Evolutionary conservation across 371 early-diverging fungal species (phyloP), one percentile per base, ranked within the genome.

Genomic region (Thermomucor indicae-seudaticae): DNA sequence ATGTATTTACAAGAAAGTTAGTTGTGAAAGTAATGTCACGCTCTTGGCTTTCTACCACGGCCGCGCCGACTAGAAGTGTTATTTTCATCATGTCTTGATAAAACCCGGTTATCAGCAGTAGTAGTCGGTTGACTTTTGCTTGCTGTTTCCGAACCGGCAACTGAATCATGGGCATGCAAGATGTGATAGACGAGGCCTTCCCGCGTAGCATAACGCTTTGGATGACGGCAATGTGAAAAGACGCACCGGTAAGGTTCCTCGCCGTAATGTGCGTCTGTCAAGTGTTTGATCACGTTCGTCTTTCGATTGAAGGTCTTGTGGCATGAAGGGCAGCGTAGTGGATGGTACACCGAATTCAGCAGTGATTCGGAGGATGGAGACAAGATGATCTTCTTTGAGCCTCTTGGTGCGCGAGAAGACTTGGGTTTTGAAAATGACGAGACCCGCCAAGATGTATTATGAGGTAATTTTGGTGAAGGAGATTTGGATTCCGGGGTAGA

Each of bases 151-250:
- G 37, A 37, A 19, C 37, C 19, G 37, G 16, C 14, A 37, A 35
- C 14, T 3, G 47, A 20, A 24, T 42, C 28, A 55, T 76, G 76
- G 3, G 55, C 60, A 24, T 64, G 65, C 30, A 65, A 49, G 19
- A 72, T 72, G 53, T 78, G 78, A 53, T 72, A 74, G 14, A 73
- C 61, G 7, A 78, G 54, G 4, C 72, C 75, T 53, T 72, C 74
- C 5, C 72, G 54, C 14, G 75, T 72, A 4, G 72, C 66, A 53
- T 72, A 74, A 8, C 57, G 47, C 53, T 60, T 60, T n/a, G 72
- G 69, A 47, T 78, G 73, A 11, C 30, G 46, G 31, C 75, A 72
- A 8, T 59, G 37, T 1, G 58, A 51, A 52, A 65, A 67, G n/a
- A 72, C 54, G 51, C 75, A 71, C 4, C 66, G 67, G 48, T 72